These are phyloP conservation scores for Fraxinus anomala DNA, from an alignment of 257 asterid genomes.

Conservation along the genomic window DNA sequence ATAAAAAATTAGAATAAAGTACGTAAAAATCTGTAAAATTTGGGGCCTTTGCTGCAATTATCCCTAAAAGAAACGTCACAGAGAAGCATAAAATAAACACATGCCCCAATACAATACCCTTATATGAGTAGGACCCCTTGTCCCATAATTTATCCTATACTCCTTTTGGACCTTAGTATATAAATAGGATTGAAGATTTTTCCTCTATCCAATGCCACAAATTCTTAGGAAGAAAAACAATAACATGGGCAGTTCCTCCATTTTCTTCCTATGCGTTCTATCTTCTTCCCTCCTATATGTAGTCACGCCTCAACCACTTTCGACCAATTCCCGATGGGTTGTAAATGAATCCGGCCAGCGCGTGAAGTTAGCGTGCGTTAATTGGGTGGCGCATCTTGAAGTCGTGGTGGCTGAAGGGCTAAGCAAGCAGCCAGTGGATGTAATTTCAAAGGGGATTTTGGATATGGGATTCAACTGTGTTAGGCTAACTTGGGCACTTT, in stretches of 20 bases:
- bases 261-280: constrained; percentile 21
- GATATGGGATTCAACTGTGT: constrained; percentile 86
- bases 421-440: constrained; percentile 75
- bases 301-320: constrained; percentile 54
- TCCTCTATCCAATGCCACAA: background rate
- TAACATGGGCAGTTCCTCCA: constrained; percentile 28
- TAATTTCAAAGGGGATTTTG: constrained; percentile 51
- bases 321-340: constrained; percentile 78
- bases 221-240: constrained; percentile 2
- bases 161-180: background rate
- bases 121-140: background rate
- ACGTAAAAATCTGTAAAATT: too few species aligned
- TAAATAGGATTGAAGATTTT: constrained; percentile 4
- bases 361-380: constrained; percentile 82
- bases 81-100: background rate
- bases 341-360: constrained; percentile 70
- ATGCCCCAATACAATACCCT: background rate
- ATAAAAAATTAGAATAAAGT: too few species aligned
- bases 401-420: constrained; percentile 91
- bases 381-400: constrained; percentile 91
- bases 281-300: constrained; percentile 3
- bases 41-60: too few species aligned
- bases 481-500: constrained; percentile 92
- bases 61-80: too few species aligned
- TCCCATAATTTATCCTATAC: background rate